Conservation (phyloP, 257 asterid species). For the Vinca minor region DNA sequence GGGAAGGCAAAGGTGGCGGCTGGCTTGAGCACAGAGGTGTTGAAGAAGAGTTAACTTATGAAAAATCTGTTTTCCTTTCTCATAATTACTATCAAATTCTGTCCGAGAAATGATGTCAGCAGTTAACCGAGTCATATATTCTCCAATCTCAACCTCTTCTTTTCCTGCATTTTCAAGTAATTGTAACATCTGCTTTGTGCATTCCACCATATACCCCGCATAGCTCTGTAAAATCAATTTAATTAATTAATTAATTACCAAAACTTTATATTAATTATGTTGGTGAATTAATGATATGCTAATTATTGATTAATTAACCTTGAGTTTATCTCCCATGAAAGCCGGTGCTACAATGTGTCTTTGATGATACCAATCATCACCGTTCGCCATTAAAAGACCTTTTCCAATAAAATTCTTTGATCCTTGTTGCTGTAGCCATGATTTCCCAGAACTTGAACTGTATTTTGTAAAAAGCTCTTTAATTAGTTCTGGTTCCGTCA, state of each 20-base stretch:
- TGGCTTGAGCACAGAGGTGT: constrained; percentile 51
- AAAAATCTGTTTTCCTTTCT: constrained; percentile 73
- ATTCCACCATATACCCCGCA: constrained; percentile 73
- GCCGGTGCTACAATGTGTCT: constrained; percentile 89
- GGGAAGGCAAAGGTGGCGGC: constrained; percentile 68
- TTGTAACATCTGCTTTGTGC: constrained; percentile 55
- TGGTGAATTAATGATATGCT: too few species aligned
- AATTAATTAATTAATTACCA: too few species aligned
- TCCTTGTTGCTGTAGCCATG: constrained; percentile 85
- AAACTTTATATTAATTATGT: too few species aligned
- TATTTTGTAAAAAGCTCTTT: constrained; percentile 63
- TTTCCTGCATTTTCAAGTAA: constrained; percentile 40
- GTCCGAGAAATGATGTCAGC: constrained; percentile 88
- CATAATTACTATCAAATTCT: constrained; percentile 63
- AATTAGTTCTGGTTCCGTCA: constrained; percentile 54
- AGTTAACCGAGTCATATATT: constrained; percentile 62
- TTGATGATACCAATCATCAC: constrained; percentile 78
- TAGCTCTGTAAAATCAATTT: constrained; percentile 39
- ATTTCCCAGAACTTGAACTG: constrained; percentile 63
- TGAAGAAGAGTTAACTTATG: constrained; percentile 51
- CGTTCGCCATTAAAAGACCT: constrained; percentile 90
- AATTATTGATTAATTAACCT: constrained; percentile 52
- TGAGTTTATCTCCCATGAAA: constrained; percentile 73
- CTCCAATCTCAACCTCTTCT: constrained; percentile 67
- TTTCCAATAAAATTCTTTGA: constrained; percentile 75